Evolutionary conservation across 345 rosid species (phyloP), one percentile per base, ranked within the genome.

Genomic region (Pelargonium nanum): DNA sequence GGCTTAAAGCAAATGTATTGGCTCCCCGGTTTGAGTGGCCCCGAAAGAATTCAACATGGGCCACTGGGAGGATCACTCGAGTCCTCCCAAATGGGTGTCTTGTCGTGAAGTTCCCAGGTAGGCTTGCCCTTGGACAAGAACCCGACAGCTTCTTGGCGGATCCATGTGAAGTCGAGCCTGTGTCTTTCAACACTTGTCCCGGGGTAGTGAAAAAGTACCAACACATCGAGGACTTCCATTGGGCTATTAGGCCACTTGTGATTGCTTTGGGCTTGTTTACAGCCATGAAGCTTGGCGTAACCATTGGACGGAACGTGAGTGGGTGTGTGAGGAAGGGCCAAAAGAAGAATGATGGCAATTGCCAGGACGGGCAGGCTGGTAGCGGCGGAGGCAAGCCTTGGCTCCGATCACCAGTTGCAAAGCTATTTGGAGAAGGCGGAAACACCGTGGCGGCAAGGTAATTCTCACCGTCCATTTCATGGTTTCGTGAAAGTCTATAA

Each of bases 181-280:
- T 89, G 64, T 74, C 81, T 44, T 93, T 93, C 55, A 53, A 61
- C 51, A 71, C 80, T 15, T 89, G 85, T 70, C 74, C 70, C 0
- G 97, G 97, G 26, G 65, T 87, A 19, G 74, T 80, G 56, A 68
- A 80, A 56, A 89, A 87, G 56, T 93, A 84, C 70, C 81, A 87
- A 66, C 99, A 93, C 76, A 86, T 93, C 1, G 97, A 93, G 80
- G 96, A 93, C 72, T 77, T 84, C 57, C 99, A 89, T 70, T 93
- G 97, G 99, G 82, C 83, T 20, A 89, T 89, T 52, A 89, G 97
- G 70, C 99, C 97, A 10, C 72, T 87, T 56, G 68, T 89, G 58
- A 74, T 87, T 62, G 88, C 88, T 0, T 58, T 84, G 58, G 86
- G 94, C 57, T 62, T 93, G 1, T 77, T 93, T 55, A 78, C 94